Evolutionary conservation across 768 basidiomycete genomes (phyloP).

Genomic region (Pleurotus salmoneostramineus): DNA sequence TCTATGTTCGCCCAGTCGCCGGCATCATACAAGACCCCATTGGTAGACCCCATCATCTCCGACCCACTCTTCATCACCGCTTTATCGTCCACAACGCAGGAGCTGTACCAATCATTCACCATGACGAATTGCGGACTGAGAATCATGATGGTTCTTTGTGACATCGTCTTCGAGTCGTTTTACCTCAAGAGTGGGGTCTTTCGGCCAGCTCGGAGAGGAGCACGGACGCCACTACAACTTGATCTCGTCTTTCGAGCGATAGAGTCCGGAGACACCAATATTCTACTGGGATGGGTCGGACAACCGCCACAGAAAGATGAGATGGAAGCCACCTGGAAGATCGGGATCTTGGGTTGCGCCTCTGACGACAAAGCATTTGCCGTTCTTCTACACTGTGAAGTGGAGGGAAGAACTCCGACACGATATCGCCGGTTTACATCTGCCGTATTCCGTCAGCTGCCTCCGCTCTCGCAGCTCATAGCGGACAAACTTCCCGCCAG

Average conservation of each 20-base stretch:
- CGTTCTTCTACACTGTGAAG: background rate
- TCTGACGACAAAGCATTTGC: background rate
- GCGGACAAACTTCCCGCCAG: no score
- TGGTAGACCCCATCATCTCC: background rate
- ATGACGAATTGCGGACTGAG: background rate
- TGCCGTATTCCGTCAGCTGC: background rate
- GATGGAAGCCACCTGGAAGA: background rate
- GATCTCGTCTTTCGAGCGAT: background rate
- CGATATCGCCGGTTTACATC: background rate
- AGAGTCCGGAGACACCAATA: background rate
- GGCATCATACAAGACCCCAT: background rate
- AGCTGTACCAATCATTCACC: background rate
- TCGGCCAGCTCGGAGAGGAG: background rate
- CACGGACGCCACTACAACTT: background rate
- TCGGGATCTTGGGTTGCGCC: background rate
- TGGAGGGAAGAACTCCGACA: background rate
- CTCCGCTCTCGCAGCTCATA: background rate
- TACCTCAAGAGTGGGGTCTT: background rate
- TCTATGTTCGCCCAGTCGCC: background rate
- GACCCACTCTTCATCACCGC: background rate
- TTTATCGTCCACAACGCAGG: background rate
- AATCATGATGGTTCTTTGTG: background rate
- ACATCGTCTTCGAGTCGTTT: background rate
- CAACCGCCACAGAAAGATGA: background rate
- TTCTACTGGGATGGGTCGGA: background rate